phyloP scores from a whole-genome alignment of 192 early-diverging fungal species.

The Dissophora ornata region DNA sequence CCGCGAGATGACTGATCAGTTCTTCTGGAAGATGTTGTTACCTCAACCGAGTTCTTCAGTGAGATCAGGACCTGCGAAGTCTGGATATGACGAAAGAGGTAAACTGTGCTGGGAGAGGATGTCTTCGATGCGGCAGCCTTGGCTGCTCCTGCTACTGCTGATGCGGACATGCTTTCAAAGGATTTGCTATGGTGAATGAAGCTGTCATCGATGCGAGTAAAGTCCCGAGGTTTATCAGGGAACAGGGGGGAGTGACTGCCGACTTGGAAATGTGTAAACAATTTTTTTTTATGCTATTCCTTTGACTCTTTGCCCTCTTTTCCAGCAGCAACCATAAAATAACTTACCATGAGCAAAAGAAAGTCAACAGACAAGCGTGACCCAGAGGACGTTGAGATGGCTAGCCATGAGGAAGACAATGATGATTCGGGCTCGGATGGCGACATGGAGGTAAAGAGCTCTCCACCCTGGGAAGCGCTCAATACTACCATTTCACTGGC shows the following conservation, averaged over 20 bases:
- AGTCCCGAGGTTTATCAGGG: conserved; percentile 28
- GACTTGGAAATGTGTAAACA: too few relatives aligned
- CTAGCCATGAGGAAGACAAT: conserved; percentile 29
- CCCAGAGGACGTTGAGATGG: conserved; percentile 48
- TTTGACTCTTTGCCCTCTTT: too few relatives aligned
- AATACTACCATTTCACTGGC: too few relatives aligned
- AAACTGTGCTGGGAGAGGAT: conserved; percentile 41
- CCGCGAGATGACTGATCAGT: too few relatives aligned
- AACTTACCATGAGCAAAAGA: conserved; percentile 41
- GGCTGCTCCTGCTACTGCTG: conserved; percentile 44
- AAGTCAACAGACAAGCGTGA: conserved; percentile 40
- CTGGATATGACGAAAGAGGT: conserved; percentile 66
- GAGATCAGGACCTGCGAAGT: conserved; percentile 65
- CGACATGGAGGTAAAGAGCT: conserved; percentile 33
- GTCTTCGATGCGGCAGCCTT: conserved; percentile 25
- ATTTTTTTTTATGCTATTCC: neutral
- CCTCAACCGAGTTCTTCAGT: conserved; percentile 59
- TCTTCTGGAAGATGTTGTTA: too few relatives aligned
- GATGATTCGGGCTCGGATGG: conserved; percentile 53
- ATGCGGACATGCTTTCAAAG: conserved; percentile 47
- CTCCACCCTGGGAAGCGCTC: too few relatives aligned
- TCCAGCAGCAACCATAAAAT: neutral
- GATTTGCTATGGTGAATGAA: too few relatives aligned
- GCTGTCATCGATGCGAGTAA: conserved; percentile 41
- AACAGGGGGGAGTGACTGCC: neutral